phyloP scores from a whole-genome alignment of 1,139 yeast genomes.

The Taphrina deformans region DNA sequence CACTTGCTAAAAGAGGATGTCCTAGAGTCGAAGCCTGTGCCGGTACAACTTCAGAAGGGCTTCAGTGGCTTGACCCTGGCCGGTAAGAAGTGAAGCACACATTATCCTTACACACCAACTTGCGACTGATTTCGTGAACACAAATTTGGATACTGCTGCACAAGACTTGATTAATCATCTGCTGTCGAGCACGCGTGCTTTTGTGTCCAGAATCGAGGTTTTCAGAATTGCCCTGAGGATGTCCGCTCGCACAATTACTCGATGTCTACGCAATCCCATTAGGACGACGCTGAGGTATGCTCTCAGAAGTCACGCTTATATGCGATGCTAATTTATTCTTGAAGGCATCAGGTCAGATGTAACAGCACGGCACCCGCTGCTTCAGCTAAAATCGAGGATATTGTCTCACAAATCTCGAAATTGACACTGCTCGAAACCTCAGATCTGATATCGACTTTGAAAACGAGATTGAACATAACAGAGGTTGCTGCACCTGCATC shows the following conservation, averaged over 20 bases:
- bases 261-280: conserved; percentile 5
- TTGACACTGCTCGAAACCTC: conserved; percentile 90
- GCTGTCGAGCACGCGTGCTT: too few species aligned
- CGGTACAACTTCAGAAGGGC: too few species aligned
- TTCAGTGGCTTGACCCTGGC: background rate
- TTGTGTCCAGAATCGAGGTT: too few species aligned
- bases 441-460: conserved; percentile 75
- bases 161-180: too few species aligned
- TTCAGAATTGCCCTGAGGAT: background rate
- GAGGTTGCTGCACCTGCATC: conserved; percentile 87
- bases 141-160: background rate
- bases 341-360: conserved; percentile 6
- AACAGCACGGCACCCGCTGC: conserved; percentile 12
- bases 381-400: conserved; percentile 74
- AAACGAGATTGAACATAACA: conserved; percentile 83
- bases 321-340: background rate
- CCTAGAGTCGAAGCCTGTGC: too few species aligned
- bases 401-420: conserved; percentile 87
- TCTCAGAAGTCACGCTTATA: background rate
- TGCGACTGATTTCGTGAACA: conserved; percentile 2
- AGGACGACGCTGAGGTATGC: background rate
- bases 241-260: conserved; percentile 8
- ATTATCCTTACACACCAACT: background rate
- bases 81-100: conserved; percentile 1
- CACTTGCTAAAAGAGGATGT: too few species aligned